Conservation (phyloP, 768 basidiomycete species). For the Dictyophora rubrovolvata region DNA sequence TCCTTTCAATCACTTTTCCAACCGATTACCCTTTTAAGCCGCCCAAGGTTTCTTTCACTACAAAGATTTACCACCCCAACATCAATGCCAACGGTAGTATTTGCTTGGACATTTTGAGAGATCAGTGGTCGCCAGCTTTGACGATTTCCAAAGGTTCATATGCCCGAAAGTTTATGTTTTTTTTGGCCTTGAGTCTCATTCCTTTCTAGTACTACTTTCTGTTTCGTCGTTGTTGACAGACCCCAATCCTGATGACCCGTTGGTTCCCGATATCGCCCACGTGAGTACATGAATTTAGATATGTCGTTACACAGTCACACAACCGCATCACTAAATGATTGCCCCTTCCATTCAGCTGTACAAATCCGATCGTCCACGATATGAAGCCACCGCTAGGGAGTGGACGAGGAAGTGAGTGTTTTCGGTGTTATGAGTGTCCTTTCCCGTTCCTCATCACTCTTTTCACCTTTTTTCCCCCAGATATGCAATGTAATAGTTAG, state of each 20-base stretch:
- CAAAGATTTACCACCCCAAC: conserved; percentile 99
- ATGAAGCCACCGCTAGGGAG: conserved; percentile 96
- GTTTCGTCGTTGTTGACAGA: conserved; percentile 99
- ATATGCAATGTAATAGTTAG: conserved; percentile 39
- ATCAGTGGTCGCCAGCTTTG: conserved; percentile 98
- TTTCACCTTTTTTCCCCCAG: conserved; percentile 17
- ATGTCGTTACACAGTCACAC: neutral
- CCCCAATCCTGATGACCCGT: conserved; percentile 97
- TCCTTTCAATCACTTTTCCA: conserved; percentile 88
- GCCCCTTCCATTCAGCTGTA: conserved; percentile 41
- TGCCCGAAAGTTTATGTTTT: neutral
- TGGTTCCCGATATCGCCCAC: conserved; percentile 98
- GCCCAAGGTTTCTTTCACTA: conserved; percentile 98
- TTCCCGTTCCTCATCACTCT: conserved; percentile 3
- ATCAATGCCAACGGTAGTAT: conserved; percentile 99
- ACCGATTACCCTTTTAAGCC: conserved; percentile 99
- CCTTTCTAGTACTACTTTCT: conserved; percentile 70
- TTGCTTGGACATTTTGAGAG: conserved; percentile 95
- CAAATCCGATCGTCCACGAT: conserved; percentile 96
- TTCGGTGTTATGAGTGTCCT: too few relatives aligned
- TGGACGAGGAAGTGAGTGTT: conserved; percentile 94
- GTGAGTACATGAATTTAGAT: conserved; percentile 17
- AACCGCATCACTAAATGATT: neutral
- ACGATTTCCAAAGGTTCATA: conserved; percentile 93
- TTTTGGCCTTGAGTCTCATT: neutral